These are phyloP conservation scores for Diaporthe australafricana DNA, from an alignment of 2,329 filamentous ascomycete species.

Conservation along the genomic window DNA sequence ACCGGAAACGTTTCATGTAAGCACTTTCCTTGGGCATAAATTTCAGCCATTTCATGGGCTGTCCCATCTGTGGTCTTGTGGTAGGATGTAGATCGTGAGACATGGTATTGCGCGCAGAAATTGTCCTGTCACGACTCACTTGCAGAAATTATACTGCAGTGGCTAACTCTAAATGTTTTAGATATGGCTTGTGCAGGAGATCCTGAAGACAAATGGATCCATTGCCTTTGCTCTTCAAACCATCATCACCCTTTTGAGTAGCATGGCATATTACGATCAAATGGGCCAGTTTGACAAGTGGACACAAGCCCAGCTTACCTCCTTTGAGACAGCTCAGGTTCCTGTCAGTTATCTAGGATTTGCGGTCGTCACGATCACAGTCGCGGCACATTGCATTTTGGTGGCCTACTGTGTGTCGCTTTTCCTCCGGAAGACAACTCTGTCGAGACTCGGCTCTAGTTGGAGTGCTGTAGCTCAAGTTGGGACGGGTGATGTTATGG, in stretches of 20 bases:
- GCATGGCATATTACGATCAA: conserved; percentile 6
- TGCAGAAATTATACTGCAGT: too few species aligned
- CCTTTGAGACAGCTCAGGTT: neutral
- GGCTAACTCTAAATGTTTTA: neutral
- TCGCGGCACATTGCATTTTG: neutral
- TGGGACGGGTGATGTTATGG: neutral
- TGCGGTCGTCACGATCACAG: neutral
- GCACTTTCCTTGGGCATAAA: neutral
- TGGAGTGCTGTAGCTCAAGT: conserved; percentile 22
- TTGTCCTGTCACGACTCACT: neutral
- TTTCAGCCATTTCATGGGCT: neutral
- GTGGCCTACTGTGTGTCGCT: neutral
- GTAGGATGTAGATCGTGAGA: neutral
- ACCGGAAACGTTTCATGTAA: neutral
- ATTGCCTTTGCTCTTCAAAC: conserved; percentile 1
- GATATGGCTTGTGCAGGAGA: neutral
- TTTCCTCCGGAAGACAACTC: conserved; percentile 6
- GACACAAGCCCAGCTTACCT: neutral
- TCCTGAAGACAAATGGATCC: neutral
- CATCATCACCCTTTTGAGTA: neutral
- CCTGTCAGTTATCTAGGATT: neutral
- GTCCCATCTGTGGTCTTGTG: neutral
- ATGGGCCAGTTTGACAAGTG: neutral
- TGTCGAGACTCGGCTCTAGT: neutral
- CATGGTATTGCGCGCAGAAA: neutral